Evolutionary conservation across 164 flowering plant genomes (phyloP).

Genomic region (Annona squamosa): DNA sequence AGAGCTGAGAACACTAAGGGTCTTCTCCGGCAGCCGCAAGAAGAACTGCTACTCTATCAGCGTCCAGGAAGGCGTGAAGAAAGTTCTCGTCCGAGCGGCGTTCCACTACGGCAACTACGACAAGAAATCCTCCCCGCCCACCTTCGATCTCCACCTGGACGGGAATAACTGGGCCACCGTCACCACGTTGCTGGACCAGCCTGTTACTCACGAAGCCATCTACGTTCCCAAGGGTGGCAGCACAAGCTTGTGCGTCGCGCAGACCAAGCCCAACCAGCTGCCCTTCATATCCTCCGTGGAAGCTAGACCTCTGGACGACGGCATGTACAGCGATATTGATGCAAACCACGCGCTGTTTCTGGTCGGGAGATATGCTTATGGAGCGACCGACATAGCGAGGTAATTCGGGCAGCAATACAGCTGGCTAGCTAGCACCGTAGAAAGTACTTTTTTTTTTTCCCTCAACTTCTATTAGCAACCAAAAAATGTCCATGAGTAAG

Average conservation of each 20-base stretch:
- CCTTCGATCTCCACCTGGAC: slow-evolving; percentile 30
- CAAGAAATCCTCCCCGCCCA: slow-evolving; percentile 24
- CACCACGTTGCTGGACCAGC: not conserved
- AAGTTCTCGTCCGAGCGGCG: slow-evolving; percentile 25
- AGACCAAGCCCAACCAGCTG: slow-evolving; percentile 24
- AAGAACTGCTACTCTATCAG: slow-evolving; percentile 31
- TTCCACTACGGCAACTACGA: slow-evolving; percentile 41
- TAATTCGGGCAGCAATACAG: not conserved
- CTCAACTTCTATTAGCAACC: not conserved
- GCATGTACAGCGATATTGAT: slow-evolving; percentile 18
- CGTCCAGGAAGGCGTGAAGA: not conserved
- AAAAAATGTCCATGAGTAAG: not conserved
- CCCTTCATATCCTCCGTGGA: slow-evolving; percentile 43
- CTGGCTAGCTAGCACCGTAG: not conserved
- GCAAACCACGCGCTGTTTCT: slow-evolving; percentile 16
- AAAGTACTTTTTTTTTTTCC: not conserved
- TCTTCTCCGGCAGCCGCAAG: slow-evolving; percentile 23
- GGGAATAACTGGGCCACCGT: slow-evolving; percentile 21
- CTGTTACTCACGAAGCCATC: slow-evolving; percentile 8
- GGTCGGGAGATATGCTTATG: slow-evolving; percentile 21
- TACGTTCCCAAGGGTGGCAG: slow-evolving; percentile 1
- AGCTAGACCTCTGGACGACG: slow-evolving; percentile 21
- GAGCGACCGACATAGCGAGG: slow-evolving; percentile 18
- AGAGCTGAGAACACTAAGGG: slow-evolving; percentile 26
- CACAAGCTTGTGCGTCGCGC: slow-evolving; percentile 21